Base-by-base conservation (phyloP, 148 eudicot genomes). In the Fagopyrum tataricum region DNA sequence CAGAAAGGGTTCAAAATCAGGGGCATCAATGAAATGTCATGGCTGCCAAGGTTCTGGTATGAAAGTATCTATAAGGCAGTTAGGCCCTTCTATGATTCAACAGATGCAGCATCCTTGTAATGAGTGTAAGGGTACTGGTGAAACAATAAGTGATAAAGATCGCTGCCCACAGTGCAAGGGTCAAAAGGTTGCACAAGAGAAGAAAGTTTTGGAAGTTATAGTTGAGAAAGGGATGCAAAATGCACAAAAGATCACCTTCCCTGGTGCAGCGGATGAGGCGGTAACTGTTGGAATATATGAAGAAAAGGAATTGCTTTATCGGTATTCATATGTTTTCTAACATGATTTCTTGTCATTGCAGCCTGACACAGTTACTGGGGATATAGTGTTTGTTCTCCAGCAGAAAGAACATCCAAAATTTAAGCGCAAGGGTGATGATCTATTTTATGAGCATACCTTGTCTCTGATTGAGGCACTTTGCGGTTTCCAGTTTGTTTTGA, bases 71-170 rank as follows among this genome's bases (percentile, higher is more conserved):
- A 82, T 85, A 47, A 74, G 86, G 59, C 88, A 85, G 26, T 77
- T 85, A 56, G 88, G 88, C 15, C 88, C 88, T 11, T 80, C 85
- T 70, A 85, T 85, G 88, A 82, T 82, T 58, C 88, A 85, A 72
- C 88, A 85, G 79, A 85, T 85, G 88, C 88, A 85, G 70, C 88
- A 85, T 77, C 81, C 86, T 78, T 85, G 88, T 62, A 80, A 82
- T 71, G 85, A 82, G 39, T 85, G 88, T 39, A 85, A 82, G 74
- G 88, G 88, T 52, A 80, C 88, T 61, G 88, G 88, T 69, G 88
- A 85, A 69, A 80, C 84, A 11, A 85, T 85, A 64, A 85, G 9
- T 52, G 86, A 85, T 78, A 85, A 74, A 71, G 88, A 85, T 70
- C 78, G 88, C 49, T 85, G 88, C 82, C 74, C 84, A 11, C 85